phyloP scores from a whole-genome alignment of 2,329 filamentous ascomycete species.

The Fusarium sambucinum region DNA sequence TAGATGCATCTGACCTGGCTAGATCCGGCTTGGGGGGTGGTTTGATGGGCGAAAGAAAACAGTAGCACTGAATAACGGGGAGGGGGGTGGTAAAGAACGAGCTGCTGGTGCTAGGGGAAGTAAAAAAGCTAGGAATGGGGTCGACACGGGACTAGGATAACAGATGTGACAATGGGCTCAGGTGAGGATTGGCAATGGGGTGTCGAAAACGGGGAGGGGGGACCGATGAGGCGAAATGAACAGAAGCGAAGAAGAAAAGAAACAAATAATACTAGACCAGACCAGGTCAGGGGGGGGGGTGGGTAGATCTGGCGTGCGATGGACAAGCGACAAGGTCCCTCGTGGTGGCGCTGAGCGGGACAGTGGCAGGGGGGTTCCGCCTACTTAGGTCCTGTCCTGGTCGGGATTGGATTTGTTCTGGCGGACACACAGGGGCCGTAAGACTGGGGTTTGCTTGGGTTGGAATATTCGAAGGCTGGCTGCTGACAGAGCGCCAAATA shows the following conservation, averaged over 20 bases:
- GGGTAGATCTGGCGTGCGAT: slow-evolving; percentile 53
- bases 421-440: slow-evolving; percentile 30
- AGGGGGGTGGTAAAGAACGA: slow-evolving; percentile 40
- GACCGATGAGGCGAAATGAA: slow-evolving; percentile 45
- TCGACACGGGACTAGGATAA: slow-evolving; percentile 47
- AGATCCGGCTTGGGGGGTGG: slow-evolving; percentile 48
- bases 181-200: slow-evolving; percentile 46
- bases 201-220: slow-evolving; percentile 42
- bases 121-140: slow-evolving; percentile 47
- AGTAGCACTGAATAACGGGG: slow-evolving; percentile 36
- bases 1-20: slow-evolving; percentile 55
- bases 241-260: slow-evolving; percentile 41
- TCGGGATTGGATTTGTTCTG: slow-evolving; percentile 38
- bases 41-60: slow-evolving; percentile 39
- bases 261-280: slow-evolving; percentile 43
- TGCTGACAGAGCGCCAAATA: slow-evolving; percentile 28
- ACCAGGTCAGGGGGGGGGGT: slow-evolving; percentile 40
- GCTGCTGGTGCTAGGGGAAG: slow-evolving; percentile 41
- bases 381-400: slow-evolving; percentile 34
- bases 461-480: slow-evolving; percentile 27
- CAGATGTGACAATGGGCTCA: slow-evolving; percentile 48
- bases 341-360: slow-evolving; percentile 54
- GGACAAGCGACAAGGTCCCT: slow-evolving; percentile 48
- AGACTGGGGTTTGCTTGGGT: slow-evolving; percentile 32
- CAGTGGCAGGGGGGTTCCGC: slow-evolving; percentile 42